Evolutionary conservation across 2,329 filamentous ascomycete species (phyloP).

Genomic region (Rachicladosporium sp.): DNA sequence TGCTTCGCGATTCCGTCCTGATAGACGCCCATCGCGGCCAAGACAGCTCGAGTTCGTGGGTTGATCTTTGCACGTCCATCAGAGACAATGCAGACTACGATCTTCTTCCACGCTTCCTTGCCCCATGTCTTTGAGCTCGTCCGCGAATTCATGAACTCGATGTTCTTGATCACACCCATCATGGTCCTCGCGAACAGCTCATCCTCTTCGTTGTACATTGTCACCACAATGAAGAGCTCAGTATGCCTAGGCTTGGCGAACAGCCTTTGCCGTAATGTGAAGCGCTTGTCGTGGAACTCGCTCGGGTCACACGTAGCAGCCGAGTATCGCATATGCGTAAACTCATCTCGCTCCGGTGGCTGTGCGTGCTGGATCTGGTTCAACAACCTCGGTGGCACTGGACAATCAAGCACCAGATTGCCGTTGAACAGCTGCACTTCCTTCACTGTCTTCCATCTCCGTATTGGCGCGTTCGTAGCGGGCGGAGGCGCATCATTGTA

Average conservation of each 20-base stretch:
- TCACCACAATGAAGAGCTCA: slow-evolving; percentile 90
- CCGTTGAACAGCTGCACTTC: slow-evolving; percentile 90
- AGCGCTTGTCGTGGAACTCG: slow-evolving; percentile 78
- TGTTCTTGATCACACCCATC: slow-evolving; percentile 96
- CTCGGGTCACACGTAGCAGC: slow-evolving; percentile 88
- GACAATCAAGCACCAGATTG: slow-evolving; percentile 93
- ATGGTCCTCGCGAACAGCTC: slow-evolving; percentile 90
- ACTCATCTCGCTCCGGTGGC: slow-evolving; percentile 71
- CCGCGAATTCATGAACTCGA: slow-evolving; percentile 93
- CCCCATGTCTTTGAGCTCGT: slow-evolving; percentile 96
- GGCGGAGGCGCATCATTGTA: slow-evolving; percentile 35
- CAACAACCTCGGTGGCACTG: slow-evolving; percentile 76
- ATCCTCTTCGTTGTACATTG: slow-evolving; percentile 99
- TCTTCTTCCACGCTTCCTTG: slow-evolving; percentile 98
- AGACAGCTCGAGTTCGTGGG: slow-evolving; percentile 70
- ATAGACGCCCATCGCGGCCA: slow-evolving; percentile 91
- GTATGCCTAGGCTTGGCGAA: slow-evolving; percentile 89
- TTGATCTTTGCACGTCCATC: slow-evolving; percentile 98
- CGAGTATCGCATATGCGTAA: slow-evolving; percentile 85
- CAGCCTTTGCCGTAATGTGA: slow-evolving; percentile 79
- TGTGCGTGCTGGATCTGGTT: slow-evolving; percentile 76
- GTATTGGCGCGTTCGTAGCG: slow-evolving; percentile 51
- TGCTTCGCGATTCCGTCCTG: slow-evolving; percentile 98
- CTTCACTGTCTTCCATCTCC: slow-evolving; percentile 96
- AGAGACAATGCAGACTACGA: slow-evolving; percentile 93